These are phyloP conservation scores for Amylostereum chailletii DNA, from an alignment of 1,284 basidiomycete species.

Conservation along the genomic window DNA sequence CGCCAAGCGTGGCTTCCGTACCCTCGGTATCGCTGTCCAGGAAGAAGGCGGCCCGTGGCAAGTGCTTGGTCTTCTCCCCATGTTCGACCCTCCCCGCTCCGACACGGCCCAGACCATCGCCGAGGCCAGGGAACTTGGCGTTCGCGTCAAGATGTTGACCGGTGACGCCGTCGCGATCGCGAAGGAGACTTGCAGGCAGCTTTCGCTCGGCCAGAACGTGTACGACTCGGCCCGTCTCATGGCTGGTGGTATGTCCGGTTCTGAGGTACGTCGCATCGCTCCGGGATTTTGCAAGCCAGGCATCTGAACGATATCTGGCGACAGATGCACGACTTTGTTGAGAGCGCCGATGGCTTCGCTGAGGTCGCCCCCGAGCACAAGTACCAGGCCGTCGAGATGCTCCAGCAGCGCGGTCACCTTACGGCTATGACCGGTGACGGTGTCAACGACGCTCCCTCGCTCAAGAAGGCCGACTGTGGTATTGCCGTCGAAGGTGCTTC, in stretches of 20 bases:
- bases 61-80: conserved; percentile 14
- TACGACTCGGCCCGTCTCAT: conserved; percentile 47
- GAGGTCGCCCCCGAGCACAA: conserved; percentile 47
- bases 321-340: conserved; percentile 30
- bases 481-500: conserved; percentile 40
- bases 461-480: conserved; percentile 33
- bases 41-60: conserved; percentile 38
- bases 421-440: conserved; percentile 40
- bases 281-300: not conserved
- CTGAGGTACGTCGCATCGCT: conserved; percentile 31
- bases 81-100: conserved; percentile 39
- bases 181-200: conserved; percentile 40
- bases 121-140: conserved; percentile 41
- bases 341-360: conserved; percentile 50
- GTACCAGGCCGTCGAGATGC: conserved; percentile 40
- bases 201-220: conserved; percentile 33
- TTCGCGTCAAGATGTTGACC: conserved; percentile 48
- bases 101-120: conserved; percentile 42
- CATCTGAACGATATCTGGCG: not conserved
- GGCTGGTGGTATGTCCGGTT: conserved; percentile 40
- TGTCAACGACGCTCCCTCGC: conserved; percentile 31
- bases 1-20: conserved; percentile 42
- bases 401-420: conserved; percentile 43
- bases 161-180: conserved; percentile 50
- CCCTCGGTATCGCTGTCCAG: conserved; percentile 42